These are phyloP conservation scores for Suhomyces coccinellae DNA, from an alignment of 1,139 yeast genomes.

Conservation along the genomic window DNA sequence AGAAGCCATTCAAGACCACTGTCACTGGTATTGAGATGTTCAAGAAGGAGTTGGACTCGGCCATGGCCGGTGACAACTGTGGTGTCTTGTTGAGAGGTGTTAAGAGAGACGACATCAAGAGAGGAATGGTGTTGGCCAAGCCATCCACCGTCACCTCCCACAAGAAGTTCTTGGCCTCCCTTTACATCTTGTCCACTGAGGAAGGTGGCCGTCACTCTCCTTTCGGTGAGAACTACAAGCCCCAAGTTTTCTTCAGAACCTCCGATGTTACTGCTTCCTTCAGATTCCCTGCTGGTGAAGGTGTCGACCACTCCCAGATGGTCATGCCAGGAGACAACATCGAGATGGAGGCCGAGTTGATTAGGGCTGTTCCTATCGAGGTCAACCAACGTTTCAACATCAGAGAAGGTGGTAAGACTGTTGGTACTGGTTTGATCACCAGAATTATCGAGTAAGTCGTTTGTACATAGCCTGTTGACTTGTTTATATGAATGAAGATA, in stretches of 20 bases:
- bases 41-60: constrained; percentile 96
- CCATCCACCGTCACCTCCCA: constrained; percentile 92
- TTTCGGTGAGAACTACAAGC: constrained; percentile 96
- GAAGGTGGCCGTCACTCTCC: constrained; percentile 99
- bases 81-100: constrained; percentile 97
- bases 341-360: constrained; percentile 91
- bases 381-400: constrained; percentile 97
- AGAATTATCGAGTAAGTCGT: constrained; percentile 71
- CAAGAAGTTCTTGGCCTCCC: constrained; percentile 89
- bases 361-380: constrained; percentile 92
- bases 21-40: constrained; percentile 99
- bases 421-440: constrained; percentile 97
- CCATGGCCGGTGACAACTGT: constrained; percentile 99
- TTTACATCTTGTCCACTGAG: constrained; percentile 89
- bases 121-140: constrained; percentile 98
- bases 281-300: constrained; percentile 88
- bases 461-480: constrained; percentile 5
- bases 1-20: constrained; percentile 84
- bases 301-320: constrained; percentile 78
- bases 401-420: constrained; percentile 99
- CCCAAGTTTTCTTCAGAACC: constrained; percentile 95
- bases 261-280: constrained; percentile 92
- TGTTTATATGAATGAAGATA: not conserved
- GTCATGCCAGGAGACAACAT: constrained; percentile 98
- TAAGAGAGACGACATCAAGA: constrained; percentile 93